These are phyloP conservation scores for Beta macrorhiza DNA, from an alignment of 179 eudicot genomes.

Conservation along the genomic window DNA sequence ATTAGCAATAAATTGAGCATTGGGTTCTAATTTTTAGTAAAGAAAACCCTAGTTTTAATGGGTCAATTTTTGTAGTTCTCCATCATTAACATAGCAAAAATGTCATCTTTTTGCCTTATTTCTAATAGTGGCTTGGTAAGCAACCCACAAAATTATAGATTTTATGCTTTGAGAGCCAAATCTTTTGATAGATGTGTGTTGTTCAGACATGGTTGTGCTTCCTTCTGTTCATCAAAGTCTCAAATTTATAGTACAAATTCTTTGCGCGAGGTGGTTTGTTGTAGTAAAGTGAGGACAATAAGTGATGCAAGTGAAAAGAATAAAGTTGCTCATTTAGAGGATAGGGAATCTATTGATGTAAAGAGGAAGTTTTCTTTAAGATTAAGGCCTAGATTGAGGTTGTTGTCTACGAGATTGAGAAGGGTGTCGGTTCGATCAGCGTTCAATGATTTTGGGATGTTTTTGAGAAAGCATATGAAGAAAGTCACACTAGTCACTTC, in stretches of 20 bases:
- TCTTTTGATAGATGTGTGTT: slow-evolving; percentile 30
- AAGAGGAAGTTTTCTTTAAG: slow-evolving; percentile 60
- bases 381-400: slow-evolving; percentile 64
- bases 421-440: slow-evolving; percentile 44
- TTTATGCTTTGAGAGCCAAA: slow-evolving; percentile 37
- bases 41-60: slow-evolving; percentile 6
- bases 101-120: slow-evolving; percentile 64
- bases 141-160: slow-evolving; percentile 36
- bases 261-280: slow-evolving; percentile 34
- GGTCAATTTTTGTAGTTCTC: slow-evolving; percentile 14
- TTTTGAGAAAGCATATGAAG: slow-evolving; percentile 64
- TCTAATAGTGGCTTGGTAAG: slow-evolving; percentile 47
- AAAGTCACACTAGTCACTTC: slow-evolving; percentile 48
- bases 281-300: slow-evolving; percentile 39
- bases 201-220: slow-evolving; percentile 30
- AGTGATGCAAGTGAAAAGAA: slow-evolving; percentile 32
- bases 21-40: neutral
- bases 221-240: slow-evolving; percentile 38
- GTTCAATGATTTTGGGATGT: slow-evolving; percentile 59
- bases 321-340: slow-evolving; percentile 39
- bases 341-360: slow-evolving; percentile 29
- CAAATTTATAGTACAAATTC: slow-evolving; percentile 27
- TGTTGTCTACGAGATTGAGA: slow-evolving; percentile 51
- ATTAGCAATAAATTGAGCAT: neutral
- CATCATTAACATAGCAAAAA: slow-evolving; percentile 21